Conservation (phyloP, 768 basidiomycete species). For the Auriscalpium vulgare region DNA sequence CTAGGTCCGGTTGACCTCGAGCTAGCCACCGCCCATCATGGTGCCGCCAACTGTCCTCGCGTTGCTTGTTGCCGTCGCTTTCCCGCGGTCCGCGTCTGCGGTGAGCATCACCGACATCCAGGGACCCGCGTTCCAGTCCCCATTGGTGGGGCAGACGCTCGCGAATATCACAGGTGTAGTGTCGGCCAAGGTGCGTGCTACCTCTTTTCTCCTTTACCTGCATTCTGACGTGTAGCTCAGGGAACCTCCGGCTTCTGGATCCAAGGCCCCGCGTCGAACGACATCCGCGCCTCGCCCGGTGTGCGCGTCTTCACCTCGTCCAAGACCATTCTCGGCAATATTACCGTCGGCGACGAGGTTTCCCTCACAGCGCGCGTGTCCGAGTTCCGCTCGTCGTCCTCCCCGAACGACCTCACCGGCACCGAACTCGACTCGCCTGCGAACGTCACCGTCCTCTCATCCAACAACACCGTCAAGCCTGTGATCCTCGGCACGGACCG, state of each 20-base stretch:
- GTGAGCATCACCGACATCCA: conserved; percentile 22
- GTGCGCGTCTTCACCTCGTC: conserved; percentile 41
- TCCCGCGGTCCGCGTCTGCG: conserved; percentile 1
- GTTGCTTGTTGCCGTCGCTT: neutral
- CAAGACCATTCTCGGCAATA: conserved; percentile 24
- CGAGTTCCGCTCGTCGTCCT: conserved; percentile 39
- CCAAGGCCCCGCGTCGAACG: conserved; percentile 30
- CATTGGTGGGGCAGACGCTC: conserved; percentile 20
- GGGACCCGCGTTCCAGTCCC: conserved; percentile 22
- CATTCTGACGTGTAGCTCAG: conserved; percentile 19
- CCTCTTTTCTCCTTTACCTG: too few relatives aligned
- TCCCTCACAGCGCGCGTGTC: conserved; percentile 37
- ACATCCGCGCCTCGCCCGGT: conserved; percentile 43
- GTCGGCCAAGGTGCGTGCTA: conserved; percentile 16
- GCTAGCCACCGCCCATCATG: neutral
- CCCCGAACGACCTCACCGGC: conserved; percentile 38
- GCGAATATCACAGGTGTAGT: conserved; percentile 20
- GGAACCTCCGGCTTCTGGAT: conserved; percentile 42
- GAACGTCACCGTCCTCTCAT: conserved; percentile 35
- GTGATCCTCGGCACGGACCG: conserved; percentile 46
- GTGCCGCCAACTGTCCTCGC: neutral
- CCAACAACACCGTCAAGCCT: conserved; percentile 37
- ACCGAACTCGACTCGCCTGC: conserved; percentile 43
- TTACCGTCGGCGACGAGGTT: conserved; percentile 39
- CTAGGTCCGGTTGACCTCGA: too few relatives aligned